Evolutionary conservation across 768 basidiomycete genomes (phyloP), one percentile per base, ranked within the genome.

Genomic region (Clavulina sp.): DNA sequence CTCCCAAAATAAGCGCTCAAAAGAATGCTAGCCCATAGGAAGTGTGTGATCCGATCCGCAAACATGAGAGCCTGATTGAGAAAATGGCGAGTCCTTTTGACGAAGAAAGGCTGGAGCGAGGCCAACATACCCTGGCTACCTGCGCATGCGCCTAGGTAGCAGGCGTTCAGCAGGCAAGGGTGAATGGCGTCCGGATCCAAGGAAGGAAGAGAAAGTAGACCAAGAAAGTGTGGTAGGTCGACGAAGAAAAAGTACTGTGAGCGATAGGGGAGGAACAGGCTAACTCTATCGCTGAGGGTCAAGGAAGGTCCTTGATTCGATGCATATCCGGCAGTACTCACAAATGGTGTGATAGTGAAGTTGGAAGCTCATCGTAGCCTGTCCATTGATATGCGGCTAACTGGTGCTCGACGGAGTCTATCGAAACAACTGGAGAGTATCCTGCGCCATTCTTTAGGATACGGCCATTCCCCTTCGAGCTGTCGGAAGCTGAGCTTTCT

Each of bases 91-190:
- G 31, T 33, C 16, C 16, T 23, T 7, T 26, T 30, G 16, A 49
- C 13, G 48, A 49, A 49, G 24, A 9, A 18, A 29, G 48, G 48
- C 48, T 49, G n/a, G n/a, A n/a, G n/a, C n/a, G n/a, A n/a, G n/a
- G n/a, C n/a, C n/a, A n/a, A n/a, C n/a, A n/a, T n/a, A n/a, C n/a
- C n/a, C n/a, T n/a, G n/a, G n/a, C n/a, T n/a, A n/a, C n/a, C n/a
- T 9, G 43, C 9, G 26, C 43, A 46, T 46, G 43, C 43, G 9
- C 9, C 43, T 9, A 46, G 43, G 26, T 28, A 46, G 26, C 13
- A 13, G 43, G 24, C 43, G 24, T 16, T 16, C 1, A 46, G 9
- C 9, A 46, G 43, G 43, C 13, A 13, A 13, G 43, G 43, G 26
- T 46, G 43, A 24, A 46, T 13, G 26, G 43, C 13, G 9, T 9